Percentiles rank a stretch among this genome's conserved stretches.
phyloP scores from a whole-genome alignment of 2,329 filamentous ascomycete genomes.

The Calonectria pauciramosa region DNA sequence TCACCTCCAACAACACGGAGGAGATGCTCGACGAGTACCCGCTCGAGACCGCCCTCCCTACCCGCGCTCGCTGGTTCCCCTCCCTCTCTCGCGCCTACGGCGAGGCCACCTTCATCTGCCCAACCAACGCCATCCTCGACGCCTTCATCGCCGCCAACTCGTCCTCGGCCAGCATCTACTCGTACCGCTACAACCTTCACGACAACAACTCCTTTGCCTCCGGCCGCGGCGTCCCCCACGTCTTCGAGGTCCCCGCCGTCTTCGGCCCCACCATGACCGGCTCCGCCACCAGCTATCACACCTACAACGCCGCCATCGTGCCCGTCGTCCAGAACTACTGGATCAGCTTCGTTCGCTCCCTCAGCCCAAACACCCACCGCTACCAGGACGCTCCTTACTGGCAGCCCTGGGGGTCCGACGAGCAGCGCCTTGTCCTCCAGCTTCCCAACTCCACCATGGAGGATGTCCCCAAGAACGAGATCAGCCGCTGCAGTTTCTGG shows the following conservation, averaged over 20 bases:
- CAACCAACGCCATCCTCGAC: constrained; percentile 55
- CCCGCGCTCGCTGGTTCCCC: constrained; percentile 60
- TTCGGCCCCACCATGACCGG: constrained; percentile 58
- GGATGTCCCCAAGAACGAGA: constrained; percentile 50
- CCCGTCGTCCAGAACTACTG: constrained; percentile 64
- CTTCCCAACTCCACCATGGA: constrained; percentile 56
- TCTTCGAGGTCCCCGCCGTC: constrained; percentile 62
- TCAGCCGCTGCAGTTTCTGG: constrained; percentile 59
- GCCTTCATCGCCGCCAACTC: constrained; percentile 42
- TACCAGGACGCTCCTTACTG: constrained; percentile 55
- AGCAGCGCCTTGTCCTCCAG: constrained; percentile 55
- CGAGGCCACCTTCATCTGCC: constrained; percentile 62
- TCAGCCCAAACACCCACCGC: constrained; percentile 59
- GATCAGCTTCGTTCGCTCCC: constrained; percentile 61
- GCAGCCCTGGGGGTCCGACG: constrained; percentile 54
- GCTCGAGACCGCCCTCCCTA: constrained; percentile 49
- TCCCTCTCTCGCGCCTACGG: constrained; percentile 58
- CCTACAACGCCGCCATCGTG: constrained; percentile 60
- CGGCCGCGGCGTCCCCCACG: constrained; percentile 64
- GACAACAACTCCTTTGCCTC: constrained; percentile 51
- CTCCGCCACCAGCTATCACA: constrained; percentile 53
- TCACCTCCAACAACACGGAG: constrained; percentile 52
- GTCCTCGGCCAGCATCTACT: constrained; percentile 50
- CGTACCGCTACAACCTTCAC: constrained; percentile 64
- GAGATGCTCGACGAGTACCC: constrained; percentile 58